Evolutionary conservation across 2,329 filamentous ascomycete genomes (phyloP), one percentile per base, ranked within the genome.

Genomic region (Leptoxyphium fumago): DNA sequence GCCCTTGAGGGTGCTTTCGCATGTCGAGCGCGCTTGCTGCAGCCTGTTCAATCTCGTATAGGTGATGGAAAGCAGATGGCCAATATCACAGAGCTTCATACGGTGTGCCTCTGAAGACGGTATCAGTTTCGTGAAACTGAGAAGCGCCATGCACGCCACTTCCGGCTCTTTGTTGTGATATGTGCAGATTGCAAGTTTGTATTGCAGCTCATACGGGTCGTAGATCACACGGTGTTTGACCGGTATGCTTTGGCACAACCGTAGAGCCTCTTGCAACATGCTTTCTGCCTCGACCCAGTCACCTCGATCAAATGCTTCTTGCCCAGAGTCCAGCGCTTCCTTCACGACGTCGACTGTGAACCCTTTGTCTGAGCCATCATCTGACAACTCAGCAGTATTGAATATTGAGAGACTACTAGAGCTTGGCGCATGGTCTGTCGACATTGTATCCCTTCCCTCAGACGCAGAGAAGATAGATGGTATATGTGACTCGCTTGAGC

Each of bases 181-280:
- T 18, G 55, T 44, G 41, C 55, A 58, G 38, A 57, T 48, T 32
- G 53, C 54, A 21, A 59, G 51, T 42, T 50, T 54, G 41, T 54
- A 59, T n/a, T 55, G 50, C 11, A 59, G 42, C 45, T 45, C 46
- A 42, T 52, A 57, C 2, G 54, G 43, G 41, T 58, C 48, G 44
- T 51, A 57, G 15, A 55, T 53, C 30, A 39, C 38, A 5, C 52
- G 50, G 40, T 49, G 51, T 36, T 46, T 42, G 11, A 39, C 41
- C 14, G 53, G 42, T 32, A 58, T 48, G 38, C 52, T 48, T 17
- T 54, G 50, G 17, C 58, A 38, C 40, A 55, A 45, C 39, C 46
- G 52, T 10, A 60, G 36, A 13, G 54, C 54, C 48, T 59, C 56
- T 44, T 52, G 50, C 11, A 60, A 50, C 21, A 58, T 48, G 42